Percentiles rank a stretch among this genome's conserved stretches.
Evolutionary conservation across 768 basidiomycete species (phyloP).

Genomic region (Auricularia auricula-judae): DNA sequence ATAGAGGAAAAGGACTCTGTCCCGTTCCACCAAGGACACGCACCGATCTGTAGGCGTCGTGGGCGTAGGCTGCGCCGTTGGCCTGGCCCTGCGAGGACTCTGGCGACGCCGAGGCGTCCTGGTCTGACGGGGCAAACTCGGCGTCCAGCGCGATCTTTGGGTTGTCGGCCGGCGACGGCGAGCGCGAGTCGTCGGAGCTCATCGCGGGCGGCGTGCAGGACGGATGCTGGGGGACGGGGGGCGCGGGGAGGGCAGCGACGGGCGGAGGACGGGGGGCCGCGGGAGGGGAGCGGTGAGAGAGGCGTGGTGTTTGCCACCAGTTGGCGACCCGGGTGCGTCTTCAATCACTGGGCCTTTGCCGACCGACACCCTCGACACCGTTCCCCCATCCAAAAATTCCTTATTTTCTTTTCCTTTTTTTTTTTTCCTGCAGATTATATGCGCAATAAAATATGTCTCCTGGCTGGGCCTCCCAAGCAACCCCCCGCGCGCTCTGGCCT

Average conservation of each 20-base stretch:
- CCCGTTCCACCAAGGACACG: neutral
- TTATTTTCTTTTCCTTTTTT: no score
- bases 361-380: no score
- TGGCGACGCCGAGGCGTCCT: neutral
- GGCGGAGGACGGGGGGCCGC: neutral
- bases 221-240: neutral
- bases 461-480: neutral
- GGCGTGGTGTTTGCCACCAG: neutral
- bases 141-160: neutral
- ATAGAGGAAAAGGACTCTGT: neutral
- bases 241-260: neutral
- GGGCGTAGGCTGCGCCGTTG: slow-evolving; percentile 1
- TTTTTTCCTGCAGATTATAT: no score
- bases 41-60: neutral
- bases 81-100: neutral
- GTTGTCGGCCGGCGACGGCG: neutral
- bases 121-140: neutral
- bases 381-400: no score
- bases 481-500: neutral
- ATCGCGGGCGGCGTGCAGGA: neutral
- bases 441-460: neutral
- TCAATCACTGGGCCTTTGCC: neutral
- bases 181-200: neutral
- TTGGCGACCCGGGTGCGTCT: neutral
- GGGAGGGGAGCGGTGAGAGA: neutral